A percentile compares a stretch with the other conserved stretches of the same genome.
Conservation (phyloP, 305 asterid species). For the Striga hermonthica region DNA sequence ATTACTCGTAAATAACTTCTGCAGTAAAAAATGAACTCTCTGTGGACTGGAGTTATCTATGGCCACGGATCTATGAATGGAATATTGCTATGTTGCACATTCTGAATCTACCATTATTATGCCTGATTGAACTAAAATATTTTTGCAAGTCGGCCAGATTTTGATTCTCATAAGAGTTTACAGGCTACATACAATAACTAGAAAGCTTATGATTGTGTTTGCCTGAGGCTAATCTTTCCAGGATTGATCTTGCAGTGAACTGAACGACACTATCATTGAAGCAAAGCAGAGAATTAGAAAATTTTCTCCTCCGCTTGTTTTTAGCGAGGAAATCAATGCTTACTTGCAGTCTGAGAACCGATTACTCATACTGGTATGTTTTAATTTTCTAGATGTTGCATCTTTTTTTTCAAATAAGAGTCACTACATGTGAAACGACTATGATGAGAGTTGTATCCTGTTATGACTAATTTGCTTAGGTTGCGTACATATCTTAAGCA, state of each 20-base stretch:
- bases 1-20: no score
- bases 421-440: conserved; percentile 3
- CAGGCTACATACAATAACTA: not conserved
- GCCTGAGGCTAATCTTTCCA: conserved; percentile 7
- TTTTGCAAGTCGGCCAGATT: conserved; percentile 18
- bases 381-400: conserved; percentile 21
- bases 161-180: conserved; percentile 5
- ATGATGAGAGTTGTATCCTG: not conserved
- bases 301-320: conserved; percentile 66
- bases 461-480: no score
- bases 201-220: conserved; percentile 18
- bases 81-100: no score
- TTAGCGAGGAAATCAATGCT: conserved; percentile 48
- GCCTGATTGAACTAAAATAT: not conserved
- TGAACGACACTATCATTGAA: conserved; percentile 78
- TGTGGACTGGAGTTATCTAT: no score
- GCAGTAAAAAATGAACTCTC: no score
- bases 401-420: conserved; percentile 4
- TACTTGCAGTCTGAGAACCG: conserved; percentile 65
- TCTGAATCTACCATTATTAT: conserved; percentile 1
- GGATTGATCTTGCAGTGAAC: conserved; percentile 53
- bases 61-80: no score
- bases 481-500: no score
- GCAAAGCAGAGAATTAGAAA: conserved; percentile 72
- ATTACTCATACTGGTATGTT: conserved; percentile 70